Percentiles rank a stretch among this genome's conserved stretches.
These are phyloP conservation scores for Eruca vesicaria DNA, from an alignment of 441 rosid genomes.

Conservation along the genomic window DNA sequence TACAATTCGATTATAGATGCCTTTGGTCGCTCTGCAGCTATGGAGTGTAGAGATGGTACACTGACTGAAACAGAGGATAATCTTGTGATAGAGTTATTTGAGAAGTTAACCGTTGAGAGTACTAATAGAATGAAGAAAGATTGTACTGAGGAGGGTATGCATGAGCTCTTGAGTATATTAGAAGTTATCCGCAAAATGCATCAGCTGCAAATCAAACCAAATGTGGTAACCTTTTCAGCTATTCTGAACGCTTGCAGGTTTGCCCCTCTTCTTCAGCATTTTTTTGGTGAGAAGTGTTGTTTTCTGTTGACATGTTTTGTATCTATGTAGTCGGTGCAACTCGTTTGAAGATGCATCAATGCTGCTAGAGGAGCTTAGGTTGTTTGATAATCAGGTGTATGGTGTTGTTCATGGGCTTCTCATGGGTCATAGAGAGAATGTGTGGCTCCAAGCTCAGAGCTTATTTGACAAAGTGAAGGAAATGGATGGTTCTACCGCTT, in stretches of 20 bases:
- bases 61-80: slow-evolving; percentile 38
- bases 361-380: slow-evolving; percentile 79
- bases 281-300: slow-evolving; percentile 21
- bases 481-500: slow-evolving; percentile 78
- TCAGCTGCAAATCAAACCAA: slow-evolving; percentile 80
- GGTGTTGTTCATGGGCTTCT: slow-evolving; percentile 95
- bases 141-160: slow-evolving; percentile 41
- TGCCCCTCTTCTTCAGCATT: background rate
- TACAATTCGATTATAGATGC: slow-evolving; percentile 74
- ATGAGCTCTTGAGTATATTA: slow-evolving; percentile 73
- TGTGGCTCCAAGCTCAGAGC: slow-evolving; percentile 78
- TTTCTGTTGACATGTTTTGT: background rate
- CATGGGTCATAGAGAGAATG: slow-evolving; percentile 66
- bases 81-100: slow-evolving; percentile 56
- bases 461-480: slow-evolving; percentile 76
- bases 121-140: slow-evolving; percentile 48
- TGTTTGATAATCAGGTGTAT: slow-evolving; percentile 79
- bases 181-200: slow-evolving; percentile 86
- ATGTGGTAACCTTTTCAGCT: slow-evolving; percentile 95
- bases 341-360: slow-evolving; percentile 87
- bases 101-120: slow-evolving; percentile 68
- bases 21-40: slow-evolving; percentile 57
- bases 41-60: slow-evolving; percentile 32
- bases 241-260: slow-evolving; percentile 96
- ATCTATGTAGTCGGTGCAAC: slow-evolving; percentile 71